phyloP scores from a whole-genome alignment of 345 rosid species.

The Heritiera fomes region DNA sequence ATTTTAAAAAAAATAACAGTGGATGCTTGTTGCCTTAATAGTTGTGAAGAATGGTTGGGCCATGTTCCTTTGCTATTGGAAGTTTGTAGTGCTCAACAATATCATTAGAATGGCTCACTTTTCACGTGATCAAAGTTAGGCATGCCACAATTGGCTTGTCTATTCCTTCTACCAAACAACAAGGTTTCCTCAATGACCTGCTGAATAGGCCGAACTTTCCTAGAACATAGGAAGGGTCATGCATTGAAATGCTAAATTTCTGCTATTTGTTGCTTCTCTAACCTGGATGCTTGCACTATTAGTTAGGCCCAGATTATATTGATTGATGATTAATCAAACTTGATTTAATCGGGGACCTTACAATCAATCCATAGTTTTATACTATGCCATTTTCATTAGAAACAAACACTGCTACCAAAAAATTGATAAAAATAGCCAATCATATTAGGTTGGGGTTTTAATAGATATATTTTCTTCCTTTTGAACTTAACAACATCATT shows the following conservation, averaged over 20 bases:
- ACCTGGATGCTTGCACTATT: background rate
- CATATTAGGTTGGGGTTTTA: background rate
- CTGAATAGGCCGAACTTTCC: background rate
- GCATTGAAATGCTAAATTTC: background rate
- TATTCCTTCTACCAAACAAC: slow-evolving; percentile 24
- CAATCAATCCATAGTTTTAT: too few relatives aligned
- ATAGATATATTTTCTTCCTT: slow-evolving; percentile 7
- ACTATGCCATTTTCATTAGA: too few relatives aligned
- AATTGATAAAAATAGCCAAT: background rate
- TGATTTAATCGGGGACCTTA: too few relatives aligned
- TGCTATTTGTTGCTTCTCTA: background rate
- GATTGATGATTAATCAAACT: too few relatives aligned
- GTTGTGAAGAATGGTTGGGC: background rate
- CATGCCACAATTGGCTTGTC: background rate
- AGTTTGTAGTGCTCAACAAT: background rate
- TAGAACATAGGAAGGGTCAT: background rate
- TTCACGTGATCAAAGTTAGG: slow-evolving; percentile 2
- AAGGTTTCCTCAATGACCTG: background rate
- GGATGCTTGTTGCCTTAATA: background rate
- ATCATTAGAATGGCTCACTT: background rate
- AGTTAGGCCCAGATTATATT: too few relatives aligned
- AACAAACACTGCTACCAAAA: background rate
- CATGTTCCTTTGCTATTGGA: background rate
- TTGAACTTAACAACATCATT: slow-evolving; percentile 12
- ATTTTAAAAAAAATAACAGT: background rate